A percentile compares a stretch with the other conserved stretches of the same genome.
Evolutionary conservation across 2,329 filamentous ascomycete genomes (phyloP).

Genomic region (Akanthomyces uredinophilus): DNA sequence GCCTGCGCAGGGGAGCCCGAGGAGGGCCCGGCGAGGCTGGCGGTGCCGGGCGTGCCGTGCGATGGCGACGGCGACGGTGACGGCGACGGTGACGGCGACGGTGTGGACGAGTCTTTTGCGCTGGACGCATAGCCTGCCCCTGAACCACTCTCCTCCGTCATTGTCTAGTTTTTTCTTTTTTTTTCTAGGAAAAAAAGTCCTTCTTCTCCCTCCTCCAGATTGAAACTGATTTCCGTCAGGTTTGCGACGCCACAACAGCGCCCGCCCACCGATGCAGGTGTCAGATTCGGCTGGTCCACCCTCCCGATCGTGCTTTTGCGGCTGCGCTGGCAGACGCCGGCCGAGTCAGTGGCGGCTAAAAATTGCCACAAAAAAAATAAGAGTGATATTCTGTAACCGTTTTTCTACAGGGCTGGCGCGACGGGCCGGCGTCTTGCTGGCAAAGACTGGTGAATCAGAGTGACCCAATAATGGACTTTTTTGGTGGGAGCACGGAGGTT

Average conservation of each 20-base stretch:
- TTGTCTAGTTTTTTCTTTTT: too few relatives aligned
- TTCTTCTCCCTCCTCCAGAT: background rate
- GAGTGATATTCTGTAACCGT: background rate
- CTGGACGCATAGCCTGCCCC: background rate
- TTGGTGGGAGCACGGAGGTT: constrained; percentile 8
- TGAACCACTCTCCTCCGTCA: background rate
- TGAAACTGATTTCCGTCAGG: background rate
- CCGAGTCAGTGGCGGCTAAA: background rate
- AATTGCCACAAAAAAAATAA: background rate
- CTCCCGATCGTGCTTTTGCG: background rate
- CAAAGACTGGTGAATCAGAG: background rate
- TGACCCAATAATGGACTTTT: background rate
- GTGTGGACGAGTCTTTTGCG: background rate
- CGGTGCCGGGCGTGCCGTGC: background rate
- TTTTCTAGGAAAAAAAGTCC: too few relatives aligned
- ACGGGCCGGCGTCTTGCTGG: background rate
- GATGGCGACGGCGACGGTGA: background rate
- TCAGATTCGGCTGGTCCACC: background rate
- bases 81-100: background rate
- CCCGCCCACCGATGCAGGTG: background rate
- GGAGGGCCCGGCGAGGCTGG: background rate
- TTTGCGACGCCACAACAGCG: background rate
- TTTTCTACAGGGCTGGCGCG: background rate
- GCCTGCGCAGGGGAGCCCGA: background rate
- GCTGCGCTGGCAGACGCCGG: background rate